Base-by-base conservation (phyloP, 129 eudicot species). In the Gnaphalium uliginosum region DNA sequence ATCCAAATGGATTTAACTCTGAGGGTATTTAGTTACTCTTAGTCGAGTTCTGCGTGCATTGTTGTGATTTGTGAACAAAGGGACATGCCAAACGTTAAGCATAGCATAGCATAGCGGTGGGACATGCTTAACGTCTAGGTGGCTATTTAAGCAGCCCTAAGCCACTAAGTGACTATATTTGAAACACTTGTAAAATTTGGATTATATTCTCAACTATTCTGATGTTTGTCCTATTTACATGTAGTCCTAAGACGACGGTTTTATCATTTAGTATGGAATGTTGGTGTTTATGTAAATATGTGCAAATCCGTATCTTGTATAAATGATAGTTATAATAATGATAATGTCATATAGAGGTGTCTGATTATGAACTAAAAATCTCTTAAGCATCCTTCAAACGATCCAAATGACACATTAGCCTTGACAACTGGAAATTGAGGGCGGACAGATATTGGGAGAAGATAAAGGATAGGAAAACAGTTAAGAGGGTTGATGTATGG, bases 251-350 rank as follows among this genome's bases (percentile, higher is more conserved):
- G 78, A 61, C 63, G n/a, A 21, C 5, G 4, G 29, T 37, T 61
- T 41, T 43, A 17, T 21, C 21, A 9, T 46, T 73, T 41, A 8
- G 17, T 54, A 30, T 64, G 64, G 64, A 50, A 65, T 25, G 54
- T 74, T 76, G 73, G 72, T 50, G 72, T 30, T 33, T 33, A 24
- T 32, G 53, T 76, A 30, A 53, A 9, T 29, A 32, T 54, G 67
- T 33, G 67, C 65, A 32, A 75, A 46, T 46, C 0, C 6, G 53
- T 46, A 46, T 46, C 18, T 14, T 14, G 53, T 13, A 3, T 46
- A 13, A 43, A 46, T 18, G n/a, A 46, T 46, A 4, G 14, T 46
- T 46, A 2, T 14, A 46, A 13, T 46, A 46, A 33, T 46, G 18
- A 13, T 46, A 46, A 33, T 46, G 18, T 13, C 18, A 46, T 46